Evolutionary conservation across 257 asterid genomes (phyloP).

Genomic region (Capsicum rhomboideum): DNA sequence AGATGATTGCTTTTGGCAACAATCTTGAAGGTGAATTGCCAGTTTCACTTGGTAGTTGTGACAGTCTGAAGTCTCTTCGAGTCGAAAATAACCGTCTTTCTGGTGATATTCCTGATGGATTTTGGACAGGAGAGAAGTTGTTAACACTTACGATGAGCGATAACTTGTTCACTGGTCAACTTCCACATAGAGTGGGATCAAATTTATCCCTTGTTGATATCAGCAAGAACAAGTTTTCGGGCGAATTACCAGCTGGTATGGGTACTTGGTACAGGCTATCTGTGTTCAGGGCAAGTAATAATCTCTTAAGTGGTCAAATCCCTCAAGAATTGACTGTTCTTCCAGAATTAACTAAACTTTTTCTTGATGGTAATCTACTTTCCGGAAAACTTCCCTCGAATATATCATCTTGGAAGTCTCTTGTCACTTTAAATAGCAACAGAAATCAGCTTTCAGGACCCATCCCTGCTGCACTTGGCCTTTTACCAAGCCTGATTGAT

Average conservation of each 20-base stretch:
- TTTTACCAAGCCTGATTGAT: constrained; percentile 30
- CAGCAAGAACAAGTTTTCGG: constrained; percentile 52
- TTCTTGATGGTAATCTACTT: constrained; percentile 53
- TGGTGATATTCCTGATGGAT: constrained; percentile 55
- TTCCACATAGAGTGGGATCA: constrained; percentile 36
- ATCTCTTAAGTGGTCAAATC: constrained; percentile 40
- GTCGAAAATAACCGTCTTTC: constrained; percentile 36
- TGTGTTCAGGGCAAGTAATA: constrained; percentile 54
- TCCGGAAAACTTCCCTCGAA: constrained; percentile 54
- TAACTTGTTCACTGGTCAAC: constrained; percentile 57
- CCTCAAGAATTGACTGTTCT: constrained; percentile 64
- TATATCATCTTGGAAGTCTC: constrained; percentile 58
- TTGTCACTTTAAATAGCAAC: constrained; percentile 38
- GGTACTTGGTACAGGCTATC: constrained; percentile 44
- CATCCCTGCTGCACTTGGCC: constrained; percentile 54
- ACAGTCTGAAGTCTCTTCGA: constrained; percentile 22
- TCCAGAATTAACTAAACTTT: constrained; percentile 20
- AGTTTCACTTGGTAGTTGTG: constrained; percentile 49
- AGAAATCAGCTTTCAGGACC: constrained; percentile 59
- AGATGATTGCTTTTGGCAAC: constrained; percentile 38
- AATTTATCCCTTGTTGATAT: constrained; percentile 35
- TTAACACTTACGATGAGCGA: constrained; percentile 21
- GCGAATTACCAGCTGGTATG: constrained; percentile 48
- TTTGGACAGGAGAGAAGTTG: constrained; percentile 44
- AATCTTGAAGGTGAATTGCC: constrained; percentile 62